Evolutionary conservation across 306 rosid genomes (phyloP).

Genomic region (Begonia fuchsioides): DNA sequence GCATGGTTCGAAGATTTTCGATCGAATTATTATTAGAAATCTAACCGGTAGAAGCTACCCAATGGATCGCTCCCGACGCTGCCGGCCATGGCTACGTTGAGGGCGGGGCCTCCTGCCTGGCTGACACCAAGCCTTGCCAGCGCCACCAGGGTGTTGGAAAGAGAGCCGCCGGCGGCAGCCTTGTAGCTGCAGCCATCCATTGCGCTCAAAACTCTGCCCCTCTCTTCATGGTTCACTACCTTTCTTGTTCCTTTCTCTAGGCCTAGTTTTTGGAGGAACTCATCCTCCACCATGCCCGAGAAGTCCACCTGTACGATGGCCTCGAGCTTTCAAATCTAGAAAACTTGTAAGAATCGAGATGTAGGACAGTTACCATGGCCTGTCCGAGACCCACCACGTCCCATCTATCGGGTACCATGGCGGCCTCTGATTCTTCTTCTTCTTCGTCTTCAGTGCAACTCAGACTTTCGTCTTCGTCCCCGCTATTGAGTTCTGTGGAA

Average conservation of each 20-base stretch:
- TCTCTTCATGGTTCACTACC: slow-evolving; percentile 76
- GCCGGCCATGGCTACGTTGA: slow-evolving; percentile 87
- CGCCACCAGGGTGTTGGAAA: slow-evolving; percentile 85
- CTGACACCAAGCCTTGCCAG: slow-evolving; percentile 72
- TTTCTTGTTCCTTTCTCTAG: slow-evolving; percentile 85
- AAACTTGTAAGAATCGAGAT: neutral
- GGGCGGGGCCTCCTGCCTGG: slow-evolving; percentile 31
- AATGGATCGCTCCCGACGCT: slow-evolving; percentile 84
- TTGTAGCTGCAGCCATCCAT: slow-evolving; percentile 97
- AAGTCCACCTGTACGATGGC: slow-evolving; percentile 72
- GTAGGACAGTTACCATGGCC: slow-evolving; percentile 55
- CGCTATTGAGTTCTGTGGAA: slow-evolving; percentile 5
- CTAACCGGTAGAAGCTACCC: slow-evolving; percentile 89
- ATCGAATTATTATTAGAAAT: too few species aligned
- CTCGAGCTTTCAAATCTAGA: too few species aligned
- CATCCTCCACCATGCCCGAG: slow-evolving; percentile 70
- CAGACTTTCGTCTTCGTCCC: slow-evolving; percentile 8
- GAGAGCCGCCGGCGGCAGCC: slow-evolving; percentile 98
- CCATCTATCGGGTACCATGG: slow-evolving; percentile 56
- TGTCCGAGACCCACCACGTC: slow-evolving; percentile 96
- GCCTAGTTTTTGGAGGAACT: slow-evolving; percentile 60
- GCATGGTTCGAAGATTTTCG: too few species aligned
- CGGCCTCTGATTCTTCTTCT: slow-evolving; percentile 15
- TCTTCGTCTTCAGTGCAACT: slow-evolving; percentile 9
- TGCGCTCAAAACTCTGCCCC: slow-evolving; percentile 81